Base-by-base conservation (phyloP, 257 asterid genomes). In the Nicotiana knightiana region DNA sequence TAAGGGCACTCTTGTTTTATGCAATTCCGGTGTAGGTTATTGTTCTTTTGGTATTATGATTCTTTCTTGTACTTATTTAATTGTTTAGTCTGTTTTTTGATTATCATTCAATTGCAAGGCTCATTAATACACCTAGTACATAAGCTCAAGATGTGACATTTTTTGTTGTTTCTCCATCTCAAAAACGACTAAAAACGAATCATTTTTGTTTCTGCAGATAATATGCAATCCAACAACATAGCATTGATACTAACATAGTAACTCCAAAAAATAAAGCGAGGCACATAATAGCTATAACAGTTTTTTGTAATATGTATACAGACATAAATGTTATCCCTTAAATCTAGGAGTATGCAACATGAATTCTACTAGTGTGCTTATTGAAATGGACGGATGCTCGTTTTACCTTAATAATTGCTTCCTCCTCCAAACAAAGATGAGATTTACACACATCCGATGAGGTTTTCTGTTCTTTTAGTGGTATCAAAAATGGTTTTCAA, bases 1-100 rank as follows among this genome's bases (percentile, higher is more conserved):
- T 96, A 91, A 92, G 98, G 55, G 33, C 71, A 78, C 65, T 55
- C 76, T 28, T 54, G 32, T 68, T 66, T 65, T 71, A 54, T 76
- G 48, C 65, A 65, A 64, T 65, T 43, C 83, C 21, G 30, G 35
- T 46, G 35, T 81, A 82, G 75, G 84, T 33, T 18, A 3, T 66
- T 18, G 61, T 66, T 80, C 28, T 37, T 65, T 61, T 33, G 35
- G 80, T 39, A 63, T 81, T 58, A 51, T 43, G 59, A 59, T 53
- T 61, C 70, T 24, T 77, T 32, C 64, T 76, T 43, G 48, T 43
- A 43, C 57, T 54, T 61, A 33, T 68, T 83, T 82, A 73, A 76
- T 37, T 79, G 59, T 30, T 35, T 24, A 61, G 62, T 39, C 11
- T 79, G 39, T 10, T 39, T 61, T 78, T 59, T 43, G 15, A 64